phyloP scores from a whole-genome alignment of 352 stramenopile species.

The Phytophthora hibernalis region DNA sequence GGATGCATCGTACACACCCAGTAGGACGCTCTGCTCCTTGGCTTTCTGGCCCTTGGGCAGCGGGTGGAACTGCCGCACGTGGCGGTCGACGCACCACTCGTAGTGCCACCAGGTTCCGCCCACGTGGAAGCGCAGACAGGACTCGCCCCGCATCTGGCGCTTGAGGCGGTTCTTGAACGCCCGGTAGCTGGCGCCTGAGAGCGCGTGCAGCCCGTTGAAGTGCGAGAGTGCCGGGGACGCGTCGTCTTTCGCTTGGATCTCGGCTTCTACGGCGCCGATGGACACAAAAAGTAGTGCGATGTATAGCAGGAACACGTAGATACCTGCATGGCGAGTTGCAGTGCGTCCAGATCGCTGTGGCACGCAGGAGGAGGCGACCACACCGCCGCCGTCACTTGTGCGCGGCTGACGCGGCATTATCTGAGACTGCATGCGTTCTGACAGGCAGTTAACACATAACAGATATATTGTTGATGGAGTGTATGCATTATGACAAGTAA shows the following conservation, averaged over 20 bases:
- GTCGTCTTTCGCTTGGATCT: conserved; percentile 16
- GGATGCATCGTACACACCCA: conserved; percentile 48
- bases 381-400: background rate
- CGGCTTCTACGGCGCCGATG: conserved; percentile 11
- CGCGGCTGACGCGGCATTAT: conserved; percentile 38
- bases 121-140: conserved; percentile 71
- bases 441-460: background rate
- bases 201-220: conserved; percentile 64
- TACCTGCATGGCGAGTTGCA: conserved; percentile 19
- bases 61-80: conserved; percentile 78
- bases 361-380: background rate
- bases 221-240: conserved; percentile 29
- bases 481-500: background rate
- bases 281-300: conserved; percentile 23
- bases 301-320: conserved; percentile 20
- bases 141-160: conserved; percentile 51
- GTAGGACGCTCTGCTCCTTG: conserved; percentile 43
- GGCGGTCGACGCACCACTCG: conserved; percentile 80
- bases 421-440: conserved; percentile 13
- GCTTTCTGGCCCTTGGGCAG: conserved; percentile 20
- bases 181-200: conserved; percentile 67
- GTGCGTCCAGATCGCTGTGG: background rate
- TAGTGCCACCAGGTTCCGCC: conserved; percentile 83
- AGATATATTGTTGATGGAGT: background rate
- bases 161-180: conserved; percentile 79